Evolutionary conservation across 805 yeast genomes (phyloP).

Genomic region (Blastobotrys mokoenaii): DNA sequence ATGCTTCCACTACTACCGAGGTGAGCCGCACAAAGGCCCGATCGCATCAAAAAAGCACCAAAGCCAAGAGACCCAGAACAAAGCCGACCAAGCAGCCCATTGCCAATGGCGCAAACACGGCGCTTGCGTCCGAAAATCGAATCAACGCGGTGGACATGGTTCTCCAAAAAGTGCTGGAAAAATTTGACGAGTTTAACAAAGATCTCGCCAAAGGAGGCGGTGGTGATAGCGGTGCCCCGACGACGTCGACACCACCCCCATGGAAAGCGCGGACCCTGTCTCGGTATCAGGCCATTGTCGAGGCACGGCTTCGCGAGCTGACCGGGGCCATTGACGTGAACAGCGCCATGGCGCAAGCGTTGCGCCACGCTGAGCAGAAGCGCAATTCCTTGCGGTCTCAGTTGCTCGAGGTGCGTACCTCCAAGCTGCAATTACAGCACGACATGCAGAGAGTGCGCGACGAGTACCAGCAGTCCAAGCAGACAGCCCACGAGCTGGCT

Average conservation of each 20-base stretch:
- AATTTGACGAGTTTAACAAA: slow-evolving; percentile 5
- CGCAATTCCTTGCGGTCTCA: slow-evolving; percentile 7
- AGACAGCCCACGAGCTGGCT: not conserved
- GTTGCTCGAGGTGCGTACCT: slow-evolving; percentile 9
- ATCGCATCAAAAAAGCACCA: not conserved
- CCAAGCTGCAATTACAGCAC: slow-evolving; percentile 6
- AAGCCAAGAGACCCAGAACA: not conserved
- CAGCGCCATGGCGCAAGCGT: slow-evolving; percentile 5
- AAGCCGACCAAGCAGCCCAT: not conserved
- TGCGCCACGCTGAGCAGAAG: slow-evolving; percentile 8
- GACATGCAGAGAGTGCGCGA: slow-evolving; percentile 7
- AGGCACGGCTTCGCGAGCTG: slow-evolving; percentile 6
- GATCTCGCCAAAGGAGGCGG: not conserved
- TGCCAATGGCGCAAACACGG: slow-evolving; percentile 5
- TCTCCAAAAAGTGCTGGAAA: slow-evolving; percentile 8
- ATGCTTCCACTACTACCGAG: too few relatives aligned
- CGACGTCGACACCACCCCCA: not conserved
- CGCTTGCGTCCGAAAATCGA: slow-evolving; percentile 8
- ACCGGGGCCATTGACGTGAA: slow-evolving; percentile 14
- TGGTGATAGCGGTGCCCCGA: too few relatives aligned
- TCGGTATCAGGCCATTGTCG: slow-evolving; percentile 8
- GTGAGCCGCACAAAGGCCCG: too few relatives aligned
- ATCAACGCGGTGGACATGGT: slow-evolving; percentile 16
- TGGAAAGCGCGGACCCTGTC: slow-evolving; percentile 3
- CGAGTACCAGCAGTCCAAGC: slow-evolving; percentile 1